Evolutionary conservation across 1,139 yeast species (phyloP).

Genomic region (Lodderomyces beijingensis): DNA sequence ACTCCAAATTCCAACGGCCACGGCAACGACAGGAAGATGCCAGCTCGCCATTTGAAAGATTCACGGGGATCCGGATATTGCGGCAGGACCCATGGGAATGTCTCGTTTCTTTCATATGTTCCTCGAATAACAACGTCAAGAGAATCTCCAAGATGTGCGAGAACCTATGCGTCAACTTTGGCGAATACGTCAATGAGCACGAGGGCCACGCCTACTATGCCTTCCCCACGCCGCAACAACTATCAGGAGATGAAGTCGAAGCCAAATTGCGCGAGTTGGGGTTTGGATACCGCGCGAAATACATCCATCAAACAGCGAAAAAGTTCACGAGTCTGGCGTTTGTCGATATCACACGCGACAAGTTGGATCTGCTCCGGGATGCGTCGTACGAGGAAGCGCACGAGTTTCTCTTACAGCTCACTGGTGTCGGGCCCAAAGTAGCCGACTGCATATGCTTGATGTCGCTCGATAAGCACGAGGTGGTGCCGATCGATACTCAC

Average conservation of each 20-base stretch:
- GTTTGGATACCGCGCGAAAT: slow-evolving; percentile 92
- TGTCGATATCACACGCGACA: slow-evolving; percentile 28
- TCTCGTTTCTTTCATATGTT: slow-evolving; percentile 82
- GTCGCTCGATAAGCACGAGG: slow-evolving; percentile 84
- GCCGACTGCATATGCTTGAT: slow-evolving; percentile 89
- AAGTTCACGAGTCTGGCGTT: slow-evolving; percentile 34
- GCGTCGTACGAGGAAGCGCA: slow-evolving; percentile 56
- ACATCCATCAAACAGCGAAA: slow-evolving; percentile 72
- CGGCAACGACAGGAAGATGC: slow-evolving; percentile 12
- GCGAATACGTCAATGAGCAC: slow-evolving; percentile 52
- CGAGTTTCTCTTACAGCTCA: slow-evolving; percentile 57
- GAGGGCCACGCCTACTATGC: slow-evolving; percentile 58
- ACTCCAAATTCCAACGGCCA: slow-evolving; percentile 44
- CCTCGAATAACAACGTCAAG: slow-evolving; percentile 92
- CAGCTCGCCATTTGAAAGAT: slow-evolving; percentile 33
- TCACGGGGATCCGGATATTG: slow-evolving; percentile 74
- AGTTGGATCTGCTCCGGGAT: slow-evolving; percentile 35
- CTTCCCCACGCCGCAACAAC: slow-evolving; percentile 64
- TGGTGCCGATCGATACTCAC: slow-evolving; percentile 96
- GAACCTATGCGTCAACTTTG: slow-evolving; percentile 67
- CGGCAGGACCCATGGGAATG: slow-evolving; percentile 98
- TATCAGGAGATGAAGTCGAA: slow-evolving; percentile 39
- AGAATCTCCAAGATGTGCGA: slow-evolving; percentile 94
- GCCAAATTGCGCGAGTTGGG: slow-evolving; percentile 52
- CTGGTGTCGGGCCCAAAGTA: slow-evolving; percentile 97